Percentiles rank a stretch among this genome's conserved stretches.
These are phyloP conservation scores for Fusarium sp. DNA, from an alignment of 2,329 filamentous ascomycete species.

Conservation along the genomic window DNA sequence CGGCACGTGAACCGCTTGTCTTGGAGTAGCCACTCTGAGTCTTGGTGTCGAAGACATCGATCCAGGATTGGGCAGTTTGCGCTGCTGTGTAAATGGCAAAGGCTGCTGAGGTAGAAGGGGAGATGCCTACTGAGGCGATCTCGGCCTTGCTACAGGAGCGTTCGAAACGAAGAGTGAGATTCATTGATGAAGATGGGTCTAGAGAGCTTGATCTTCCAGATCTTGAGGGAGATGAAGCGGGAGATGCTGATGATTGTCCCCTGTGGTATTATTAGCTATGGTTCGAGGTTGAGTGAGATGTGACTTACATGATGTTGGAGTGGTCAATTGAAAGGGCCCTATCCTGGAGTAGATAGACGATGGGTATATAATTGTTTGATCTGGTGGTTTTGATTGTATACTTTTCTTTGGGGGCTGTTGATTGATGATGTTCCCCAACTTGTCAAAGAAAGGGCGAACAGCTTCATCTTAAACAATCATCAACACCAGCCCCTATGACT, in stretches of 20 bases:
- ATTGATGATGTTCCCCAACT: constrained; percentile 9
- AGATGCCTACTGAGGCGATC: constrained; percentile 52
- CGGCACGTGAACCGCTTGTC: constrained; percentile 50
- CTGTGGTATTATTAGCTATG: constrained; percentile 26
- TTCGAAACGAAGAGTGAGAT: constrained; percentile 47
- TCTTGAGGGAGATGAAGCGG: neutral
- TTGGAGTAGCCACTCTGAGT: constrained; percentile 49
- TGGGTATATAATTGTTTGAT: neutral
- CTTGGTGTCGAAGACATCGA: constrained; percentile 52
- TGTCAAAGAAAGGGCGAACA: constrained; percentile 6
- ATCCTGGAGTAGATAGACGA: neutral
- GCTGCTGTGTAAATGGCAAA: constrained; percentile 51
- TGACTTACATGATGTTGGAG: constrained; percentile 38
- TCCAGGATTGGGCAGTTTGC: constrained; percentile 52
- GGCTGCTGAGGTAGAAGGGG: constrained; percentile 43
- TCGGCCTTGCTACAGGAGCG: constrained; percentile 49
- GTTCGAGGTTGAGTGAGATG: neutral
- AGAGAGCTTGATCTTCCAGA: neutral
- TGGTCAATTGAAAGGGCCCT: neutral
- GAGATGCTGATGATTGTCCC: constrained; percentile 30
- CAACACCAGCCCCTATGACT: constrained; percentile 17
- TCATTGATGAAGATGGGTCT: constrained; percentile 24
- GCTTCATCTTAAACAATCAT: constrained; percentile 31
- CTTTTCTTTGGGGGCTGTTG: neutral
- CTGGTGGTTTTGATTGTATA: neutral